Evolutionary conservation across 768 basidiomycete genomes (phyloP).

Genomic region (Nevesoporus exiguus): DNA sequence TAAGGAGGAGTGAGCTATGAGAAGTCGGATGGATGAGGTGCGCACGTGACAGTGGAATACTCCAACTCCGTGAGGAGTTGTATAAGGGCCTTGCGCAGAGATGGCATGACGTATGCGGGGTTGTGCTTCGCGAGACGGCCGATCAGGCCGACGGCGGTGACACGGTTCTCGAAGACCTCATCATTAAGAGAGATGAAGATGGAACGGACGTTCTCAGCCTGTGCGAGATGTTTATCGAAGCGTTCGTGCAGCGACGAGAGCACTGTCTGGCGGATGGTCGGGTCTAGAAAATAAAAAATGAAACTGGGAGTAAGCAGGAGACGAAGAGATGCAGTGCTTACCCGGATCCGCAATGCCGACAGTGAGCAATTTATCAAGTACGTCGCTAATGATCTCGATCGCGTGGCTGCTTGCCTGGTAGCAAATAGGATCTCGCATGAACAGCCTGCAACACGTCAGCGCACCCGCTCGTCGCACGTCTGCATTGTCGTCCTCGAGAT

Average conservation of each 20-base stretch:
- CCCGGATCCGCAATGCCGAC: constrained; percentile 97
- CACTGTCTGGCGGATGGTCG: constrained; percentile 81
- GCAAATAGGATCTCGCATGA: constrained; percentile 93
- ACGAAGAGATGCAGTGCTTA: constrained; percentile 29
- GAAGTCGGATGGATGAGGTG: constrained; percentile 19
- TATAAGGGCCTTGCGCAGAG: constrained; percentile 89
- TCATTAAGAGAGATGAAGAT: constrained; percentile 97
- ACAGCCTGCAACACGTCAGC: constrained; percentile 85
- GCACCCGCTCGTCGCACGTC: constrained; percentile 90
- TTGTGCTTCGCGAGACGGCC: constrained; percentile 93
- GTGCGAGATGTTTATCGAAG: constrained; percentile 95
- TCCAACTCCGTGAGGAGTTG: constrained; percentile 96
- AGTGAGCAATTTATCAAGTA: constrained; percentile 93
- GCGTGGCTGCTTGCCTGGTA: constrained; percentile 95
- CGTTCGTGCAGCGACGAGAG: constrained; percentile 84
- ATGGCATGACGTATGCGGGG: constrained; percentile 98
- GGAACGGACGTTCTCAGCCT: constrained; percentile 97
- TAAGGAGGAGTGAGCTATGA: constrained; percentile 26
- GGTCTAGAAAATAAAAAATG: constrained; percentile 38
- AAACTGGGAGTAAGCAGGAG: constrained; percentile 5
- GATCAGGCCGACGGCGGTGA: constrained; percentile 86
- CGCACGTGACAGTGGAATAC: constrained; percentile 86
- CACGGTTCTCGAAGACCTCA: constrained; percentile 90
- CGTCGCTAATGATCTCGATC: constrained; percentile 95
- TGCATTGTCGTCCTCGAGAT: constrained; percentile 87